These are phyloP conservation scores for Pichia sp. DNA, from an alignment of 1,139 yeast species.

Conservation along the genomic window DNA sequence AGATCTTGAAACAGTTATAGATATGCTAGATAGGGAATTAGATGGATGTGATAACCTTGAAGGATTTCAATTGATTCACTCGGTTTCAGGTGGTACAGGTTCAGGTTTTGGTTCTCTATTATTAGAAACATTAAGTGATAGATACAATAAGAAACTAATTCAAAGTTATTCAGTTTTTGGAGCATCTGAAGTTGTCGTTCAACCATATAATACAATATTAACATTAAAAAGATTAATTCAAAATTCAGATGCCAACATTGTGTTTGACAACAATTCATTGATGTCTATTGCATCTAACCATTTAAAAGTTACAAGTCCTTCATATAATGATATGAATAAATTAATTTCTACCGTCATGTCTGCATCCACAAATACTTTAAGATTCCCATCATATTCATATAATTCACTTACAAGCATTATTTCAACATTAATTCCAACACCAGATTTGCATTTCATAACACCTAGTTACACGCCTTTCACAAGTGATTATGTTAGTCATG, in stretches of 20 bases:
- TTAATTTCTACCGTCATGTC: conserved; percentile 81
- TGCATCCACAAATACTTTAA: conserved; percentile 74
- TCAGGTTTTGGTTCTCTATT: conserved; percentile 87
- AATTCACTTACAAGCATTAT: conserved; percentile 78
- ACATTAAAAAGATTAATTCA: conserved; percentile 78
- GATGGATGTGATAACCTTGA: conserved; percentile 88
- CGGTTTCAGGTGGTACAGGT: conserved; percentile 99
- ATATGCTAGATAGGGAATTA: conserved; percentile 82
- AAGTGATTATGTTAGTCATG: conserved; percentile 47
- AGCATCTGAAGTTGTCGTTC: conserved; percentile 92
- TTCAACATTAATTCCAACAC: conserved; percentile 81
- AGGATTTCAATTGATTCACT: conserved; percentile 85
- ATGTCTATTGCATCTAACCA: conserved; percentile 56
- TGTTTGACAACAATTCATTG: conserved; percentile 85
- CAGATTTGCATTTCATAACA: conserved; percentile 79
- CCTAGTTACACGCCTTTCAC: conserved; percentile 89
- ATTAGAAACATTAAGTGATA: conserved; percentile 71
- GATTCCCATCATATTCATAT: conserved; percentile 91
- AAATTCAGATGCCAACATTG: conserved; percentile 77
- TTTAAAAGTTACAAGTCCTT: conserved; percentile 38
- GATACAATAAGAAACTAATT: conserved; percentile 74
- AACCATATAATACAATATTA: conserved; percentile 85
- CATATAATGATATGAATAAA: conserved; percentile 75
- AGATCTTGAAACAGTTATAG: conserved; percentile 65
- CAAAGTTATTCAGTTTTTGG: conserved; percentile 85